Conservation (phyloP, 768 basidiomycete species). For the Rhizopogon sp. region DNA sequence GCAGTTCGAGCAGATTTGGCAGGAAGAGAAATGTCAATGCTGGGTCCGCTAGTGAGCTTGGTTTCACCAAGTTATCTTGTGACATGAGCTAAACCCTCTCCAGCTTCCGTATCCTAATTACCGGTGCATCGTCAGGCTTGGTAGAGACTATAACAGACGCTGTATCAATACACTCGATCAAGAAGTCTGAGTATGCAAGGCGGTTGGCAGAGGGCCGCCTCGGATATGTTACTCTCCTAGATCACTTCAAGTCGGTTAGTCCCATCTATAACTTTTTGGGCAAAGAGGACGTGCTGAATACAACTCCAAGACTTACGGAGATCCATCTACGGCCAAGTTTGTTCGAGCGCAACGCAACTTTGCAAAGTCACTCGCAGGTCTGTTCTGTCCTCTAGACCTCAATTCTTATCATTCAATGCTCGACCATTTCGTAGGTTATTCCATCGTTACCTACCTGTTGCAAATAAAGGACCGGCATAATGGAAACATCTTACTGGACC, state of each 20-base stretch:
- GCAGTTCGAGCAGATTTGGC: conserved; percentile 92
- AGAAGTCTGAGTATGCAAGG: conserved; percentile 96
- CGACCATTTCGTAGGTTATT: conserved; percentile 59
- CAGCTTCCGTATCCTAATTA: conserved; percentile 95
- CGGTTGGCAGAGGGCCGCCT: conserved; percentile 75
- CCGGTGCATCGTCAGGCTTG: conserved; percentile 86
- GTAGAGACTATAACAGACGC: conserved; percentile 99
- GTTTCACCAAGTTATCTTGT: not conserved
- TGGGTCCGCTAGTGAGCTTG: conserved; percentile 84
- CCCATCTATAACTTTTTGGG: not conserved
- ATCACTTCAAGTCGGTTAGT: conserved; percentile 82
- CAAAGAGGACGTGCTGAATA: not conserved
- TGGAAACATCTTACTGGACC: conserved; percentile 94
- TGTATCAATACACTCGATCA: conserved; percentile 98
- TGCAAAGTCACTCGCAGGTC: conserved; percentile 85
- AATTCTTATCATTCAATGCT: not conserved
- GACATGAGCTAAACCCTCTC: not conserved
- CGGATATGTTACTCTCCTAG: conserved; percentile 83
- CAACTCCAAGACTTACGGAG: conserved; percentile 73
- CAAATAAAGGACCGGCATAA: conserved; percentile 99
- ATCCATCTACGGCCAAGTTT: conserved; percentile 82
- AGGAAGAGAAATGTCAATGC: conserved; percentile 85
- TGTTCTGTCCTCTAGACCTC: conserved; percentile 5
- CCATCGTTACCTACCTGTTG: conserved; percentile 90
- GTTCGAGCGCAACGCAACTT: conserved; percentile 90